These are phyloP conservation scores for Fusarium veterinarium DNA, from an alignment of 2,329 filamentous ascomycete genomes.

Conservation along the genomic window DNA sequence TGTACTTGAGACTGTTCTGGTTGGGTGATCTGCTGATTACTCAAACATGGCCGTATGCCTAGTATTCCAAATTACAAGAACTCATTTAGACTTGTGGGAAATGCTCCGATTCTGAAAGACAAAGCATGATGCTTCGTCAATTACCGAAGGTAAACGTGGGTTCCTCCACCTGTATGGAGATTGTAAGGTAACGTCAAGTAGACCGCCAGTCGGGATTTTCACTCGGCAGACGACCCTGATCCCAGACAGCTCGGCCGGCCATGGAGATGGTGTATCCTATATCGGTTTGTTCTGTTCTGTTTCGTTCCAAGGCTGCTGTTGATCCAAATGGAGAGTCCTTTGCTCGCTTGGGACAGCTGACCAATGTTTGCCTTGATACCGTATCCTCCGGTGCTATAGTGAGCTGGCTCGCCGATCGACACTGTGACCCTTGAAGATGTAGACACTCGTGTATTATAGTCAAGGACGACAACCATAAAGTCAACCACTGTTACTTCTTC, in stretches of 20 bases:
- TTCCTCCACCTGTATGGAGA: slow-evolving; percentile 25
- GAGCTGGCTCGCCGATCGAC: slow-evolving; percentile 25
- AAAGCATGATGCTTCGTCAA: slow-evolving; percentile 17
- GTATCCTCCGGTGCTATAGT: slow-evolving; percentile 11
- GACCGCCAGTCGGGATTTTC: slow-evolving; percentile 40
- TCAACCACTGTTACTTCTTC: not conserved
- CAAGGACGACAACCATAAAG: not conserved
- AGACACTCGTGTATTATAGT: slow-evolving; percentile 4
- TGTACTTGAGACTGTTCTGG: not conserved
- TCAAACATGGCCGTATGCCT: slow-evolving; percentile 5
- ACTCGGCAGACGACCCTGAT: slow-evolving; percentile 32
- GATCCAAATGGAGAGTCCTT: slow-evolving; percentile 12
- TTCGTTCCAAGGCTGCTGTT: slow-evolving; percentile 7
- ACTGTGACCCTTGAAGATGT: slow-evolving; percentile 22
- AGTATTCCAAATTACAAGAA: slow-evolving; percentile 3
- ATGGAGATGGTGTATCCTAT: not conserved
- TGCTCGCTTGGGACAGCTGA: slow-evolving; percentile 14
- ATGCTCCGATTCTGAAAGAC: slow-evolving; percentile 24
- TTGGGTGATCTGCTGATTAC: slow-evolving; percentile 1
- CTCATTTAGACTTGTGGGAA: slow-evolving; percentile 15
- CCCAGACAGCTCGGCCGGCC: slow-evolving; percentile 17
- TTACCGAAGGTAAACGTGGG: slow-evolving; percentile 22
- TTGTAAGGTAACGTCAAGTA: slow-evolving; percentile 24
- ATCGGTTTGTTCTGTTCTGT: slow-evolving; percentile 7
- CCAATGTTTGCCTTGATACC: slow-evolving; percentile 30